Evolutionary conservation across 257 asterid genomes (phyloP).

Genomic region (Solanum paucissectum): DNA sequence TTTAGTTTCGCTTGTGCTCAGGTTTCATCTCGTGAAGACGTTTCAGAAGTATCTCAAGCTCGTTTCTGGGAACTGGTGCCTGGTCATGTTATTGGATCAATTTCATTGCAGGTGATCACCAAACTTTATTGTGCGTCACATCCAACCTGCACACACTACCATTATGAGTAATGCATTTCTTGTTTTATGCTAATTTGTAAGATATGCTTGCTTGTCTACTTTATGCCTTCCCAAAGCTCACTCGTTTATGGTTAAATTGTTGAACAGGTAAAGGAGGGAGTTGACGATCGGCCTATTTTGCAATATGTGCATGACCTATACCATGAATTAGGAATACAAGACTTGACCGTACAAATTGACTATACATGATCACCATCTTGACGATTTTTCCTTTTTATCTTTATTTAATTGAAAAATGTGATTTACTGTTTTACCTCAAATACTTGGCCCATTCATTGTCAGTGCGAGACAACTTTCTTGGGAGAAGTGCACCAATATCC

Average conservation of each 20-base stretch:
- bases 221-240: not conserved
- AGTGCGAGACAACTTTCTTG: not conserved
- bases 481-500: not conserved
- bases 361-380: constrained; percentile 8
- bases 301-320: constrained; percentile 69
- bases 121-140: not conserved
- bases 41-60: constrained; percentile 64
- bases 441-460: not conserved
- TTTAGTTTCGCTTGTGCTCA: not conserved
- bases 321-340: constrained; percentile 81
- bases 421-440: not conserved
- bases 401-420: not conserved
- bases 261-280: constrained; percentile 60
- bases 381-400: not conserved
- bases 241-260: not conserved
- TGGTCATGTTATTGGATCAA: constrained; percentile 76
- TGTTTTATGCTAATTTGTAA: not conserved
- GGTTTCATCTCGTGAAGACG: constrained; percentile 61
- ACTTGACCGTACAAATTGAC: constrained; percentile 69
- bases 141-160: not conserved
- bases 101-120: constrained; percentile 54
- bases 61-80: constrained; percentile 95
- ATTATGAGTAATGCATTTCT: not conserved
- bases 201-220: not conserved
- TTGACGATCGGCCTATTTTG: constrained; percentile 50